Conservation (phyloP, 441 rosid species). For the Adansonia madagascariensis region DNA sequence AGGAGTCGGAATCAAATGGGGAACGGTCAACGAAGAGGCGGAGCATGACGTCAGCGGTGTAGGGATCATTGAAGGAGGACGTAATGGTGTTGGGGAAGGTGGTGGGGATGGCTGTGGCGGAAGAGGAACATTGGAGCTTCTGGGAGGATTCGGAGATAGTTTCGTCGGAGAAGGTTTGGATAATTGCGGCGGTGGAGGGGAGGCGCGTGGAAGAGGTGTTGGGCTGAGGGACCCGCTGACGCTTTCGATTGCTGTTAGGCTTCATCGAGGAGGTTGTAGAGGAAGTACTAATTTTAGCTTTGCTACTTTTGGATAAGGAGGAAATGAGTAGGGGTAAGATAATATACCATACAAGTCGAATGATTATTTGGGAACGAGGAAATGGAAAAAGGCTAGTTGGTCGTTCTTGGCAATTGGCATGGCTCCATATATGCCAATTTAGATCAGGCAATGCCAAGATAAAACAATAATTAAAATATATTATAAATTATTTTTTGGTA, state of each 20-base stretch:
- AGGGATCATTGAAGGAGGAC: conserved; percentile 44
- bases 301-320: conserved; percentile 3
- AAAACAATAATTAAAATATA: no score
- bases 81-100: neutral
- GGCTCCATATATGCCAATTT: no score
- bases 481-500: no score
- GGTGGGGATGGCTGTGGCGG: neutral
- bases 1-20: conserved; percentile 24
- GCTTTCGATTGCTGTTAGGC: conserved; percentile 41
- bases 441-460: no score
- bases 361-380: no score
- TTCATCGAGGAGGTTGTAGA: conserved; percentile 29
- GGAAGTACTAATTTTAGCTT: neutral
- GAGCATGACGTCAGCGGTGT: conserved; percentile 58
- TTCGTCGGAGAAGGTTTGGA: conserved; percentile 29
- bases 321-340: neutral
- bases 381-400: no score
- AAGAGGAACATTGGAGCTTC: conserved; percentile 45
- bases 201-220: conserved; percentile 30
- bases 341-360: neutral
- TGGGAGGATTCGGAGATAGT: conserved; percentile 34
- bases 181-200: conserved; percentile 33
- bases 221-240: conserved; percentile 42
- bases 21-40: conserved; percentile 36
- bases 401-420: no score